phyloP scores from a whole-genome alignment of 495 filamentous ascomycete genomes.

The Geoglossum glabrum region DNA sequence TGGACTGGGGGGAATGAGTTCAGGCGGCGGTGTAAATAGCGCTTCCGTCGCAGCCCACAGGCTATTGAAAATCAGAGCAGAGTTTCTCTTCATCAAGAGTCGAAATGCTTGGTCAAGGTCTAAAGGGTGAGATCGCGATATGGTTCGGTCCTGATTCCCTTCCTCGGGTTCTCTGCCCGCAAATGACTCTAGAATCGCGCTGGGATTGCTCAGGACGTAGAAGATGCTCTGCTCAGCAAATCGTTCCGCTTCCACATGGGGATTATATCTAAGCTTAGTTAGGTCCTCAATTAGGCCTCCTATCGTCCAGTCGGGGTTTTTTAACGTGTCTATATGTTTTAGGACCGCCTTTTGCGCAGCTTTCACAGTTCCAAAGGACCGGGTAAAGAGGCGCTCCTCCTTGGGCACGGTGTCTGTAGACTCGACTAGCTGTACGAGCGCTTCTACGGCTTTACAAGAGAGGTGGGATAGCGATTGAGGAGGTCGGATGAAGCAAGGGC shows the following conservation, averaged over 20 bases:
- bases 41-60: conserved; percentile 53
- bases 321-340: not conserved
- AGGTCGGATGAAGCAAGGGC: not conserved
- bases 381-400: not conserved
- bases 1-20: conserved; percentile 23
- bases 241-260: conserved; percentile 21
- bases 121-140: not conserved
- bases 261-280: not conserved
- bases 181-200: conserved; percentile 46
- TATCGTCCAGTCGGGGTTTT: conserved; percentile 11
- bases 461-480: conserved; percentile 24
- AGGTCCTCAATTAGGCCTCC: not conserved
- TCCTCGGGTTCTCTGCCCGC: conserved; percentile 18
- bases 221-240: conserved; percentile 61
- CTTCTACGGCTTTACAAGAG: conserved; percentile 21
- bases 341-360: not conserved
- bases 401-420: not conserved
- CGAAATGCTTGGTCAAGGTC: conserved; percentile 18
- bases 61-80: conserved; percentile 45
- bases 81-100: conserved; percentile 11
- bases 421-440: conserved; percentile 12
- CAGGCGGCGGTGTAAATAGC: conserved; percentile 43
- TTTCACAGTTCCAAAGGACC: not conserved
- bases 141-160: not conserved
- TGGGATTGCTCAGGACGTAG: conserved; percentile 46